Evolutionary conservation across 208 protist genomes (phyloP).

Genomic region (Tritrichomonas foetus): DNA sequence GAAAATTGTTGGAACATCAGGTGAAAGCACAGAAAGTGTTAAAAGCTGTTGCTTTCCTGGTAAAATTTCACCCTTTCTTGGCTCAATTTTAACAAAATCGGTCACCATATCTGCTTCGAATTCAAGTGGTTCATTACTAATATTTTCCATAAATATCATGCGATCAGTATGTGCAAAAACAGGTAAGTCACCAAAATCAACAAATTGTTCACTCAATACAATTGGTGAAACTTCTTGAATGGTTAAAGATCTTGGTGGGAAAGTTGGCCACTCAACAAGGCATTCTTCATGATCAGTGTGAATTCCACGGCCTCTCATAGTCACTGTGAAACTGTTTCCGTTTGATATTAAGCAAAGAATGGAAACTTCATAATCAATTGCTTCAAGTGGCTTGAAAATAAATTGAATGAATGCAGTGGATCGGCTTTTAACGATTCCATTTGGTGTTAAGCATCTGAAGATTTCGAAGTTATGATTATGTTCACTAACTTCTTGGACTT

Average conservation of each 20-base stretch:
- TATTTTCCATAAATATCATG: not conserved
- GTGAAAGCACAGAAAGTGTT: not conserved
- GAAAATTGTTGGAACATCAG: not conserved
- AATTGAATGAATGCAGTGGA: not conserved
- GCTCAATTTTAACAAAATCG: not conserved
- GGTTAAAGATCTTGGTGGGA: not conserved
- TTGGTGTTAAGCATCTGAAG: not conserved
- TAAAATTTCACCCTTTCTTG: not conserved
- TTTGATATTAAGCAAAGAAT: not conserved
- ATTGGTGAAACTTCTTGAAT: not conserved
- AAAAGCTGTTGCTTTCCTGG: not conserved
- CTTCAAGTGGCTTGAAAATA: slow-evolving; percentile 25
- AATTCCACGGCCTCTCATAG: not conserved
- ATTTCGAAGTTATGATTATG: slow-evolving; percentile 23
- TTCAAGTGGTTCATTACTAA: not conserved
- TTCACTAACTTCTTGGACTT: not conserved
- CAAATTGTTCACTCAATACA: not conserved
- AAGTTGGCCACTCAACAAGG: not conserved
- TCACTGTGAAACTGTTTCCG: not conserved
- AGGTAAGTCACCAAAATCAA: not conserved
- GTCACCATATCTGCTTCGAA: not conserved
- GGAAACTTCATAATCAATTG: not conserved
- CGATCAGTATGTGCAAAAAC: not conserved
- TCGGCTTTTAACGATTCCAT: not conserved
- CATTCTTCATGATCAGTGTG: not conserved